These are phyloP conservation scores for Ochromonas danica DNA, from an alignment of 108 stramenopile genomes.

Conservation along the genomic window DNA sequence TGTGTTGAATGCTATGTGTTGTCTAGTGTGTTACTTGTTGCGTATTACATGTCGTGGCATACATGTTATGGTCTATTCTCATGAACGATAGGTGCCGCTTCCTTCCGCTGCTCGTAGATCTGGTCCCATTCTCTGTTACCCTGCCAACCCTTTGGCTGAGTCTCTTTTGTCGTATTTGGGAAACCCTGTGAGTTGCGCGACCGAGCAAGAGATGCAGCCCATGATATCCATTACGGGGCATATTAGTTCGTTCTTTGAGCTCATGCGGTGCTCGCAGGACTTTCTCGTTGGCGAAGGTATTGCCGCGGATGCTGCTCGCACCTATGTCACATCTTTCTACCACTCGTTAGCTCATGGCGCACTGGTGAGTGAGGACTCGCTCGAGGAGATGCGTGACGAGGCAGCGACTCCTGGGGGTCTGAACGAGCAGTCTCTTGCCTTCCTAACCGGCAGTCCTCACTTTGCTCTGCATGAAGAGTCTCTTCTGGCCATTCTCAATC, in stretches of 20 bases:
- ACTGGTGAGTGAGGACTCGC: not conserved
- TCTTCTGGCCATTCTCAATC: not conserved
- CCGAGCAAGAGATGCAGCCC: constrained; percentile 17
- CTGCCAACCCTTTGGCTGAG: not conserved
- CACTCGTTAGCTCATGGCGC: not conserved
- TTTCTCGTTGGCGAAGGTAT: constrained; percentile 1
- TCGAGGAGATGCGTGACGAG: constrained; percentile 25
- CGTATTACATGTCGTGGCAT: too few relatives aligned
- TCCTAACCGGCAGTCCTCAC: not conserved
- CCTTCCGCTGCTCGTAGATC: constrained; percentile 30
- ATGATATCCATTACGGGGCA: constrained; percentile 26
- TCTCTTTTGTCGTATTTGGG: not conserved
- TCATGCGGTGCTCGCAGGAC: constrained; percentile 5
- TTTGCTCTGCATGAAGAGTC: not conserved
- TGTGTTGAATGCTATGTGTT: too few relatives aligned
- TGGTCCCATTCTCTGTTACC: constrained; percentile 18
- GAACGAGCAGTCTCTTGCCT: constrained; percentile 21
- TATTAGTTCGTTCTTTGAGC: constrained; percentile 30
- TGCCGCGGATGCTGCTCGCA: not conserved
- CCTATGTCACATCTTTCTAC: constrained; percentile 24
- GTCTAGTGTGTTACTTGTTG: too few relatives aligned
- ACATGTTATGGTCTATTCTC: not conserved
- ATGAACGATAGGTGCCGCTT: not conserved
- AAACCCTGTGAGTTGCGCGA: not conserved
- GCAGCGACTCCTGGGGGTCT: constrained; percentile 32